Evolutionary conservation across 805 yeast genomes (phyloP).

Genomic region (Ogataea salicorniae): DNA sequence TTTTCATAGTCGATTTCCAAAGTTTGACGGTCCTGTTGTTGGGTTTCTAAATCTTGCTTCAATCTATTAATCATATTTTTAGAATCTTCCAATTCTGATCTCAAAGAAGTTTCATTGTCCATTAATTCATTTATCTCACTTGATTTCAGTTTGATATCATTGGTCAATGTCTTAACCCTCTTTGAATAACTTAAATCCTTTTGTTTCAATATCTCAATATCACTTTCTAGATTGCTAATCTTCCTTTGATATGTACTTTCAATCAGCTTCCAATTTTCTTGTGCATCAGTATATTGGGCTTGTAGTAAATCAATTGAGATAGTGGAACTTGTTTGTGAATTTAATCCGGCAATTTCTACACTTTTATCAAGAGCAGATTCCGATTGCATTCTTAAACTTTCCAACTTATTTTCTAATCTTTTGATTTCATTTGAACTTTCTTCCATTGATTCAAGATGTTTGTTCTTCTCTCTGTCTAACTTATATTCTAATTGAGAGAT

Average conservation of each 20-base stretch:
- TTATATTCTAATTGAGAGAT: constrained; percentile 25
- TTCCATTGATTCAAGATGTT: constrained; percentile 23
- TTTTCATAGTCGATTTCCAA: constrained; percentile 27
- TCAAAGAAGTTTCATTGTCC: constrained; percentile 20
- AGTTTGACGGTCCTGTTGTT: constrained; percentile 23
- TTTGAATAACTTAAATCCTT: constrained; percentile 26
- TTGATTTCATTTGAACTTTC: constrained; percentile 42
- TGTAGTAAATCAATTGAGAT: constrained; percentile 45
- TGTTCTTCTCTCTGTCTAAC: constrained; percentile 25
- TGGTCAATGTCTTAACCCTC: constrained; percentile 26
- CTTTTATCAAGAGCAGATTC: constrained; percentile 37
- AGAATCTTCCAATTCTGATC: constrained; percentile 14
- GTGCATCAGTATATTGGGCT: constrained; percentile 67
- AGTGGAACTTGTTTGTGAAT: constrained; percentile 6
- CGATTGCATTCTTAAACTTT: constrained; percentile 55
- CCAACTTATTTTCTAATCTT: constrained; percentile 65
- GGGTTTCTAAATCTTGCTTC: constrained; percentile 12
- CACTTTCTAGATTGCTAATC: constrained; percentile 40
- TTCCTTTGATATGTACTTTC: constrained; percentile 59
- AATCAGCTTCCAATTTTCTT: constrained; percentile 76
- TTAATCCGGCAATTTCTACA: not conserved
- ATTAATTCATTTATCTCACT: constrained; percentile 22
- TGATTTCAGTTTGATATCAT: constrained; percentile 34
- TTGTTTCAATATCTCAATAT: constrained; percentile 34
- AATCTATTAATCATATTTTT: constrained; percentile 15